These are phyloP conservation scores for Sporothrix curviconia DNA, from an alignment of 2,329 filamentous ascomycete species.

Conservation along the genomic window DNA sequence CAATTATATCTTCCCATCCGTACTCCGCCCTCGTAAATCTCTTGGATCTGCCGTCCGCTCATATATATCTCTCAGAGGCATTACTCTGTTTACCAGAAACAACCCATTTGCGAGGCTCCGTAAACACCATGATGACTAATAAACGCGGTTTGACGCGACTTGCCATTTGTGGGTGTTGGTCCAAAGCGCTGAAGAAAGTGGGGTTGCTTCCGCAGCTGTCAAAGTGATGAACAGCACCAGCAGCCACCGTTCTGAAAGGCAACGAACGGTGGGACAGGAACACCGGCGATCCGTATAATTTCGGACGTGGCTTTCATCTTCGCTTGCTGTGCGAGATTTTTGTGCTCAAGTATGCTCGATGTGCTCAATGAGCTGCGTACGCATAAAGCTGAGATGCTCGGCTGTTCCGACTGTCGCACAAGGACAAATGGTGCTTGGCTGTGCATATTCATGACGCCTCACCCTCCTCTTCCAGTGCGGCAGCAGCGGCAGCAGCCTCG, in stretches of 20 bases:
- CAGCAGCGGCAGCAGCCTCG: constrained; percentile 35
- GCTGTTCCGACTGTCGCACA: too few relatives aligned
- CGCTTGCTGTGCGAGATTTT: too few relatives aligned
- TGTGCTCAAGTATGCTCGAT: too few relatives aligned
- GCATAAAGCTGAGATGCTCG: too few relatives aligned
- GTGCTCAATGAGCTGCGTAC: too few relatives aligned
- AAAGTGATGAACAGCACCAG: not conserved
- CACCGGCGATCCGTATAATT: not conserved
- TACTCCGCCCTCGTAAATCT: not conserved
- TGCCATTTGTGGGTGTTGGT: not conserved
- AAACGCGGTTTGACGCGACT: constrained; percentile 13
- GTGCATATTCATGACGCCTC: not conserved
- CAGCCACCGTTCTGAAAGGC: not conserved
- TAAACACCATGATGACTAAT: constrained; percentile 12
- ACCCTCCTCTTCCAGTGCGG: constrained; percentile 28
- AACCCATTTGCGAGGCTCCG: not conserved
- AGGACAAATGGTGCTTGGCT: not conserved
- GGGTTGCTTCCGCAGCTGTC: not conserved
- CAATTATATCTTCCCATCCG: not conserved
- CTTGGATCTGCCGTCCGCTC: not conserved
- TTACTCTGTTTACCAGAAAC: constrained; percentile 1
- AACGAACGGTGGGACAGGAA: not conserved
- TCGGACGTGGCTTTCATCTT: not conserved
- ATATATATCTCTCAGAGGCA: too few relatives aligned
- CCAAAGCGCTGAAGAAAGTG: not conserved